Base-by-base conservation (phyloP, 2,329 filamentous ascomycete species). In the Colletotrichum paranaense region DNA sequence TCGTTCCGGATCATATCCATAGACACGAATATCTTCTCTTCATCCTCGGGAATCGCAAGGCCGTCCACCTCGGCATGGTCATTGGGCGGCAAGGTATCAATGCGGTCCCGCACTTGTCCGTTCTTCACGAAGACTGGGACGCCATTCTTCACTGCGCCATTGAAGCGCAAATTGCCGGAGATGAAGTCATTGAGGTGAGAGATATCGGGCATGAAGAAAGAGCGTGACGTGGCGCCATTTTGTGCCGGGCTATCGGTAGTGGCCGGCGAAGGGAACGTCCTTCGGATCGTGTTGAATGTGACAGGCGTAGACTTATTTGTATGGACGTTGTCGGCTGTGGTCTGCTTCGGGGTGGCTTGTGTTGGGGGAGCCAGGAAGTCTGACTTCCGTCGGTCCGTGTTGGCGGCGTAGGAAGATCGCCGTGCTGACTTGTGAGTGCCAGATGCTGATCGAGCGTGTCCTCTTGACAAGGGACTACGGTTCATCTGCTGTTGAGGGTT, bases 1-100 rank as follows among this genome's bases (percentile, higher is more conserved):
- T 90, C 88, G 55, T 89, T 86, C 52, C 88, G 87, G 81, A 90
- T 89, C 86, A 90, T 90, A 86, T 90, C 88, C 84, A 90, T 85
- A 9, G 88, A 90, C 53, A 90, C 88, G 74, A 90, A 89, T 35
- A 90, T 90, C 75, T 87, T 86, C 78, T 89, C 86, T 76, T 90
- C 88, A 56, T 89, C 88, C 68, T 87, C 82, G 3, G 88, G 85
- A 9, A 90, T 80, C 60, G 85, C 82, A 24, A 90, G 78, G 8
- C 82, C 85, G 67, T 88, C 87, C n/a, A 90, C 82, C 32, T 87
- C 83, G 52, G 82, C 86, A 72, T 90, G 87, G 16, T 83, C 77
- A 38, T 81, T 79, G 2, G 81, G 78, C 8, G 82, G 82, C 62
- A 78, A 80, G 74, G 38, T 80, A 28, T 79, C 78, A 7, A 80